These are phyloP conservation scores for Colletotrichum sp. DNA, from an alignment of 2,329 filamentous ascomycete genomes.

Conservation along the genomic window DNA sequence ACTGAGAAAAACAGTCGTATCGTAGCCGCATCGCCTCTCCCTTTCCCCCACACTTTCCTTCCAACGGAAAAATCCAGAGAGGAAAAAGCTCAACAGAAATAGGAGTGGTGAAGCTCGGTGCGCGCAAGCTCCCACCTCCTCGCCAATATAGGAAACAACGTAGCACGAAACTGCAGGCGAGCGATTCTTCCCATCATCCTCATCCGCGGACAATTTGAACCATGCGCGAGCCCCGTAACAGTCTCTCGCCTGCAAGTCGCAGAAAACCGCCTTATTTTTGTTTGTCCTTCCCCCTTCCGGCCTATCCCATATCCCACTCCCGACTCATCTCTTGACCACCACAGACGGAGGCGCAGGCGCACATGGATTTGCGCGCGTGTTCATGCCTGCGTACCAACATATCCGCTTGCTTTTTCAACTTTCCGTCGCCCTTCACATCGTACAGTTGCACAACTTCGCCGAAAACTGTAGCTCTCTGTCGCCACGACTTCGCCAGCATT, in stretches of 20 bases:
- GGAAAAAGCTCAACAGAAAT: not conserved
- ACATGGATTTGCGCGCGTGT: not conserved
- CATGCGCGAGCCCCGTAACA: constrained; percentile 3
- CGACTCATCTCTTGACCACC: not conserved
- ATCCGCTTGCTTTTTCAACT: constrained; percentile 5
- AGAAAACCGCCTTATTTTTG: not conserved
- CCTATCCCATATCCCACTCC: not conserved
- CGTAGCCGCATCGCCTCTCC: constrained; percentile 5
- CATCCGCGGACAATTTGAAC: constrained; percentile 14
- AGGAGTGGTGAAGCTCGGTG: not conserved
- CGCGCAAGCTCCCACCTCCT: not conserved
- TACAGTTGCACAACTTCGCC: constrained; percentile 18
- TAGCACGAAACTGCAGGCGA: constrained; percentile 1
- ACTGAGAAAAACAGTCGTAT: constrained; percentile 11
- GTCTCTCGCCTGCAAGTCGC: constrained; percentile 2
- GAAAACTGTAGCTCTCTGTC: constrained; percentile 1
- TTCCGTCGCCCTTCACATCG: constrained; percentile 8
- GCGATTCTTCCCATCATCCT: not conserved
- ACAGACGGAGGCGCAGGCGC: not conserved
- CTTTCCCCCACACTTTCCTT: not conserved
- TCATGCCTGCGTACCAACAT: constrained; percentile 10
- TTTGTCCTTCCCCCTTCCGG: not conserved
- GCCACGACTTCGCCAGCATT: not conserved
- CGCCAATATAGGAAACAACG: constrained; percentile 2
- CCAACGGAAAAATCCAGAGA: constrained; percentile 5